Conservation (phyloP, 108 stramenopile genomes). For the Licmophora abbreviata region DNA sequence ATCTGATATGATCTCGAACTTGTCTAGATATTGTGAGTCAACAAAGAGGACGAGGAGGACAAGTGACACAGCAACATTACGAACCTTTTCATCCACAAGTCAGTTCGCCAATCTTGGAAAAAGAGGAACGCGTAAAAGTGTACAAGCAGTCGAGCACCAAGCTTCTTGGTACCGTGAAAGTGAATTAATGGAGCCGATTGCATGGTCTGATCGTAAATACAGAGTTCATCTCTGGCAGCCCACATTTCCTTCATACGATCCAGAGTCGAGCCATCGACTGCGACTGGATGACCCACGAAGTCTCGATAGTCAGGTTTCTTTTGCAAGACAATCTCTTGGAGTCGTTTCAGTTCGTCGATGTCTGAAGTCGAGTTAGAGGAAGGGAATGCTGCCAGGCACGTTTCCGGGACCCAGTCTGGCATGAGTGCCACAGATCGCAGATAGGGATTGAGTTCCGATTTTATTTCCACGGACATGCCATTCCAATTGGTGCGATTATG, state of each 20-base stretch:
- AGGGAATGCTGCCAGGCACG: slow-evolving; percentile 78
- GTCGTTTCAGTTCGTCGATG: slow-evolving; percentile 34
- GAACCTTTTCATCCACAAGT: slow-evolving; percentile 72
- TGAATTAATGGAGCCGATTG: slow-evolving; percentile 64
- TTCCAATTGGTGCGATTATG: slow-evolving; percentile 70
- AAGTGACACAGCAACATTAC: too few species aligned
- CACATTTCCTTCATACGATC: slow-evolving; percentile 70
- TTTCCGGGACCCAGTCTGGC: slow-evolving; percentile 59
- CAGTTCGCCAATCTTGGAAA: slow-evolving; percentile 82
- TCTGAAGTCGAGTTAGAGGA: slow-evolving; percentile 38
- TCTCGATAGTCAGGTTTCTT: slow-evolving; percentile 8
- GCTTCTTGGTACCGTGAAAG: slow-evolving; percentile 39
- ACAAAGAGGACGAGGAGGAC: too few species aligned
- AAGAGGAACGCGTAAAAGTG: slow-evolving; percentile 92
- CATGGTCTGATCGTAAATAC: slow-evolving; percentile 59
- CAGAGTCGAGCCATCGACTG: slow-evolving; percentile 47
- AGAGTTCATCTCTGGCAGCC: slow-evolving; percentile 45
- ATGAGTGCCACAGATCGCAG: slow-evolving; percentile 28
- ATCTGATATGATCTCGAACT: slow-evolving; percentile 84
- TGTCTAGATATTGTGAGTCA: too few species aligned
- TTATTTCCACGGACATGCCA: slow-evolving; percentile 32
- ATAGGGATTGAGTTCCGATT: slow-evolving; percentile 13
- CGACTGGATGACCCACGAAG: slow-evolving; percentile 48
- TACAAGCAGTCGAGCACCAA: slow-evolving; percentile 59
- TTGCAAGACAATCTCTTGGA: slow-evolving; percentile 22